phyloP scores from a whole-genome alignment of 305 asterid genomes.

The Ajuga reptans region DNA sequence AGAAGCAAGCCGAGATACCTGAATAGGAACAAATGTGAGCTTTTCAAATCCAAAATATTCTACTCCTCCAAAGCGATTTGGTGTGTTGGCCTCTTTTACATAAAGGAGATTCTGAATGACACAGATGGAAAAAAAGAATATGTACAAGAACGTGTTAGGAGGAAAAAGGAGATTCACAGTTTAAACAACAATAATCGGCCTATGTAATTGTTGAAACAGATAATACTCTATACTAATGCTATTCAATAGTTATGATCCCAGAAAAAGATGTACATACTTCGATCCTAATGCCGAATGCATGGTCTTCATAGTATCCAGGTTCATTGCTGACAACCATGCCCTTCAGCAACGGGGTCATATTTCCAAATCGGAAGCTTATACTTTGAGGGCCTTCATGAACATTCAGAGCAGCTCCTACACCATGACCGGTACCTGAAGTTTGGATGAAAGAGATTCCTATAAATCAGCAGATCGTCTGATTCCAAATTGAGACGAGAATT shows the following conservation, averaged over 20 bases:
- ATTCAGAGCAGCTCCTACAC: slow-evolving; percentile 97
- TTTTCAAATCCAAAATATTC: slow-evolving; percentile 85
- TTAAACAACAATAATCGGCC: neutral
- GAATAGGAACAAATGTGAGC: slow-evolving; percentile 93
- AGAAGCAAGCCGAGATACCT: slow-evolving; percentile 40
- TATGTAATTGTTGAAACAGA: neutral
- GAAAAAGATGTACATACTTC: slow-evolving; percentile 49
- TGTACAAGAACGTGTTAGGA: slow-evolving; percentile 16
- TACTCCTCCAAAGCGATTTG: slow-evolving; percentile 81
- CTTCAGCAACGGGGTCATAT: slow-evolving; percentile 77
- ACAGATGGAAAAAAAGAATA: slow-evolving; percentile 18
- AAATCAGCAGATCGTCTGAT: slow-evolving; percentile 7
- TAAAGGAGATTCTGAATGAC: slow-evolving; percentile 73
- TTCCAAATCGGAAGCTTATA: slow-evolving; percentile 93
- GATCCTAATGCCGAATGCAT: slow-evolving; percentile 89
- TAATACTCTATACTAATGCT: slow-evolving; percentile 6
- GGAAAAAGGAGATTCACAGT: slow-evolving; percentile 3
- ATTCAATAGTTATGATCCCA: neutral
- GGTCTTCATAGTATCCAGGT: slow-evolving; percentile 98
- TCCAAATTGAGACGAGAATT: neutral
- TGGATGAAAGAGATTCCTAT: neutral
- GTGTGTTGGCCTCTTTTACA: slow-evolving; percentile 70
- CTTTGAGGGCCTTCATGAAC: slow-evolving; percentile 99
- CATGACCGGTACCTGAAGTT: slow-evolving; percentile 87
- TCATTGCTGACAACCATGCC: slow-evolving; percentile 99